Base-by-base conservation (phyloP, 139 green algal species). In the Auxenochlorella pyrenoidosa region DNA sequence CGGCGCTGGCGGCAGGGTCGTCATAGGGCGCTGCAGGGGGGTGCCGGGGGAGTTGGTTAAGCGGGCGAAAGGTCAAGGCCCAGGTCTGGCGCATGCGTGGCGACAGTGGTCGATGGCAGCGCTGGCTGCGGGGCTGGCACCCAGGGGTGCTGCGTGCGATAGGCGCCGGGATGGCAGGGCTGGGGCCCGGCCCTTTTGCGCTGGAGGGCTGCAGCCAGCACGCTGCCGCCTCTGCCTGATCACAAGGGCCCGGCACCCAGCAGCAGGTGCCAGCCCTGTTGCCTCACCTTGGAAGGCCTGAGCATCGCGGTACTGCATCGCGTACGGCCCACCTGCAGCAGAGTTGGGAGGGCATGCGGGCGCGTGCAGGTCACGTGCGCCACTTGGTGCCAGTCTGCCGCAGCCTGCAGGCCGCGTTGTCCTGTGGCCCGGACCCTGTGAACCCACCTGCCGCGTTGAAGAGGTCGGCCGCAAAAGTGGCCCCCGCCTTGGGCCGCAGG, bases 371-470 rank as follows among this genome's bases (percentile, higher is more conserved):
- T n/a, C n/a, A n/a, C n/a, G n/a, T n/a, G n/a, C n/a, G n/a, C n/a
- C n/a, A n/a, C n/a, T n/a, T n/a, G n/a, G n/a, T n/a, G n/a, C n/a
- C n/a, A n/a, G n/a, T n/a, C n/a, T n/a, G n/a, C n/a, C n/a, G n/a
- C n/a, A 68, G 28, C 63, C 63, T 34, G 63, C 63, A 71, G 28
- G 63, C 28, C 1, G 63, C 28, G n/a, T n/a, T n/a, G n/a, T 10
- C 38, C 0, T 15, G 21, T 21, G 72, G 21, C 47, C 6, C 47
- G 10, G 47, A 6, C 47, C 47, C 47, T 54, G 47, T 96, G 96
- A 19, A 92, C 86, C 79, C 89, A 51, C 94, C 94, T 60, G 68
- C 84, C 68, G 93, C 92, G 76, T 91, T 94, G 87, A 91, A 96
- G 38, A 88, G 90, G 30, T 44, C 36, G 19, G 75, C 88, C 26